Conservation (phyloP, 176 grass and related monocot species). For the Alopecurus myosuroides region DNA sequence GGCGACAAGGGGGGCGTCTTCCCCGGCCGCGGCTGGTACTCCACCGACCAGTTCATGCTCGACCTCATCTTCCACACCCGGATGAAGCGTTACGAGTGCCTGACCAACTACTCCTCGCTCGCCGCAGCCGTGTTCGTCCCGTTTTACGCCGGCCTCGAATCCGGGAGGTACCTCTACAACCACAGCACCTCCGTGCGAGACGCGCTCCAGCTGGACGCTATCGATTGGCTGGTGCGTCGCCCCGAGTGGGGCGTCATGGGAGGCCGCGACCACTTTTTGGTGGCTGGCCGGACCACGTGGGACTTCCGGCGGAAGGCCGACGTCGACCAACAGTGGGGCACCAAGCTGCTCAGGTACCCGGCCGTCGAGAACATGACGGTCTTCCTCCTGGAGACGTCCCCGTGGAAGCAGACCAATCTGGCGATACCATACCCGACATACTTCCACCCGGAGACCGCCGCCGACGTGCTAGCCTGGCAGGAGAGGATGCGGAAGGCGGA, state of each 20-base stretch:
- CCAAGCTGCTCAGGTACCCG: constrained; percentile 54
- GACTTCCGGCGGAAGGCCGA: constrained; percentile 52
- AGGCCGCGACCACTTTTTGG: constrained; percentile 83
- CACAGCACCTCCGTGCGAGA: constrained; percentile 35
- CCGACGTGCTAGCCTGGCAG: constrained; percentile 53
- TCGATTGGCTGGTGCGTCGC: constrained; percentile 28
- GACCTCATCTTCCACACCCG: constrained; percentile 84
- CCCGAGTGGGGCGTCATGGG: constrained; percentile 59
- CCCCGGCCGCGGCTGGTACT: constrained; percentile 65
- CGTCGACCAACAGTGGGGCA: constrained; percentile 49
- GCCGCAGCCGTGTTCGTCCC: constrained; percentile 73
- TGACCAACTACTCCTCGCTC: constrained; percentile 60
- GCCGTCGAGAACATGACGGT: constrained; percentile 66
- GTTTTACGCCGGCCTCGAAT: constrained; percentile 79
- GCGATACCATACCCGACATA: constrained; percentile 65
- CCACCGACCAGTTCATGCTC: constrained; percentile 56
- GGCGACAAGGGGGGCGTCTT: constrained; percentile 41
- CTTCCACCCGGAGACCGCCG: constrained; percentile 70
- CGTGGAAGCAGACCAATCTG: constrained; percentile 71
- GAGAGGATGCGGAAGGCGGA: constrained; percentile 34
- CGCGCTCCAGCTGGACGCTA: constrained; percentile 44
- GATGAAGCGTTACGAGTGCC: constrained; percentile 81
- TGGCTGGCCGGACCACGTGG: constrained; percentile 69
- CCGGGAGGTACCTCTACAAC: constrained; percentile 60
- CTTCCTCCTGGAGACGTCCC: constrained; percentile 64